Evolutionary conservation across 2,329 filamentous ascomycete species (phyloP).

Genomic region (Rosellinia necatrix): DNA sequence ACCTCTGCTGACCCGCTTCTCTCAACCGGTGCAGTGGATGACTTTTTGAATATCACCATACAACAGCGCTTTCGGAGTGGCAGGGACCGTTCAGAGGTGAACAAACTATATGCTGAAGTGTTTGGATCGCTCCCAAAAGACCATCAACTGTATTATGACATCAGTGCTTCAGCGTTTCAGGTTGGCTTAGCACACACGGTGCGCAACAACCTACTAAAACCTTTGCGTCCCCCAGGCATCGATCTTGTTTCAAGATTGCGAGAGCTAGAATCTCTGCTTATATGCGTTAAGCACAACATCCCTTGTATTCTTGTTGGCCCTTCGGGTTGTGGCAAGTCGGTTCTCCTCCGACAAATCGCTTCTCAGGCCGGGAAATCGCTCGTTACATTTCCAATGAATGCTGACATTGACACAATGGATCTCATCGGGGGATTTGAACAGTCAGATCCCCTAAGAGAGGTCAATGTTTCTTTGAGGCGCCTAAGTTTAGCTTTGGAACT

Average conservation of each 20-base stretch:
- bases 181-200: slow-evolving; percentile 75
- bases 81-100: slow-evolving; percentile 68
- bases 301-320: slow-evolving; percentile 87
- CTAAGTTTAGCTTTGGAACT: slow-evolving; percentile 49
- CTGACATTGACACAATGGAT: slow-evolving; percentile 96
- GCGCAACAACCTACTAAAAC: slow-evolving; percentile 61
- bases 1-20: slow-evolving; percentile 65
- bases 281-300: slow-evolving; percentile 84
- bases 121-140: slow-evolving; percentile 59
- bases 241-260: slow-evolving; percentile 62
- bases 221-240: slow-evolving; percentile 55
- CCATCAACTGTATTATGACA: slow-evolving; percentile 73
- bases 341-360: slow-evolving; percentile 79
- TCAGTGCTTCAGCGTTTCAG: slow-evolving; percentile 70
- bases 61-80: slow-evolving; percentile 82
- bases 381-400: slow-evolving; percentile 85
- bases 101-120: slow-evolving; percentile 66
- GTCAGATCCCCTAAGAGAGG: slow-evolving; percentile 76
- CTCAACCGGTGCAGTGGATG: slow-evolving; percentile 61
- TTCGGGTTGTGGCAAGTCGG: slow-evolving; percentile 85
- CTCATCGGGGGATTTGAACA: slow-evolving; percentile 97
- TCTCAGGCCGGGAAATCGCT: slow-evolving; percentile 75
- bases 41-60: slow-evolving; percentile 83
- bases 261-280: slow-evolving; percentile 82
- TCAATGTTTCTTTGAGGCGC: slow-evolving; percentile 61